A percentile compares a stretch with the other conserved stretches of the same genome.
Evolutionary conservation across 805 yeast genomes (phyloP).

Genomic region (Hanseniaspora meyeri): DNA sequence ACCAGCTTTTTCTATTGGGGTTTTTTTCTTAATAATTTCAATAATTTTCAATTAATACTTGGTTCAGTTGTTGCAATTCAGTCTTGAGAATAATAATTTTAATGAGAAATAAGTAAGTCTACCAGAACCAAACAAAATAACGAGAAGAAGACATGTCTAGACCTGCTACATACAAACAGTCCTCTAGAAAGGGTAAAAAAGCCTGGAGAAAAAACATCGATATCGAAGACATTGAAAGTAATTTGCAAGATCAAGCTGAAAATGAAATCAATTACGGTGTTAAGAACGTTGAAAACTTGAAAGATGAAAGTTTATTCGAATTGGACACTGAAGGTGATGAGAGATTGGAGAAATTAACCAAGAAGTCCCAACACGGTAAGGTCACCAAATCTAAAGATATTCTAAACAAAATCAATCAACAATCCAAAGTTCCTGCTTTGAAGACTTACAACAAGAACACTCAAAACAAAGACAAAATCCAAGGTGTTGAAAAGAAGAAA

Average conservation of each 20-base stretch:
- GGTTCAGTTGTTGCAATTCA: neutral
- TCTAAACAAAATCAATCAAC: slow-evolving; percentile 38
- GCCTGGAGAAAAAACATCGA: slow-evolving; percentile 96
- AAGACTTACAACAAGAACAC: slow-evolving; percentile 28
- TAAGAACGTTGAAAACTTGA: slow-evolving; percentile 19
- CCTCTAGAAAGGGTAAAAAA: slow-evolving; percentile 83
- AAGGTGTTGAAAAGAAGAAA: slow-evolving; percentile 55
- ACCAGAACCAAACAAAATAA: neutral
- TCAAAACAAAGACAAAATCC: slow-evolving; percentile 33
- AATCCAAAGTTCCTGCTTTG: slow-evolving; percentile 68
- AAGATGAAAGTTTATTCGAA: slow-evolving; percentile 27
- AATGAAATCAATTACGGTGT: slow-evolving; percentile 32
- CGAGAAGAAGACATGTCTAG: slow-evolving; percentile 18
- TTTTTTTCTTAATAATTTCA: neutral
- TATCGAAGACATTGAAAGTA: slow-evolving; percentile 60
- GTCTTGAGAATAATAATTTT: neutral
- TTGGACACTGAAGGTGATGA: slow-evolving; percentile 59
- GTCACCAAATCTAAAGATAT: slow-evolving; percentile 55
- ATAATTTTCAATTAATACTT: too few species aligned
- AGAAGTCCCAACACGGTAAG: slow-evolving; percentile 31
- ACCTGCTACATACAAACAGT: slow-evolving; percentile 52
- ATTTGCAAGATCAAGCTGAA: slow-evolving; percentile 58
- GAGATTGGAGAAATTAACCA: slow-evolving; percentile 30
- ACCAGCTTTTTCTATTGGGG: neutral
- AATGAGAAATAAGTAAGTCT: too few species aligned